Conservation (phyloP, 1,284 basidiomycete genomes). For the Trichosporon sp. region DNA sequence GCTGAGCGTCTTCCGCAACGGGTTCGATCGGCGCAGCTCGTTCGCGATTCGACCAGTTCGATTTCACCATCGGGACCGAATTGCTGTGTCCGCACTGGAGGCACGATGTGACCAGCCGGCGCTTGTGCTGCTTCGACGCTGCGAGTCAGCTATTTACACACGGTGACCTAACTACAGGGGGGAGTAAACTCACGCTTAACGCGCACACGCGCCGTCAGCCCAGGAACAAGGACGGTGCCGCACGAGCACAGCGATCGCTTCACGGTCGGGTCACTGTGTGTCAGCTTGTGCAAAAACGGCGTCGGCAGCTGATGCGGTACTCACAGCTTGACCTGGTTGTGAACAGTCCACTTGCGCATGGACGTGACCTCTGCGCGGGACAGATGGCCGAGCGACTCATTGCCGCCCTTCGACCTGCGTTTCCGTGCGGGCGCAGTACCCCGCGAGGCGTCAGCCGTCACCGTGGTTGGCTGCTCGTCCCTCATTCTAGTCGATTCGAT, state of each 20-base stretch:
- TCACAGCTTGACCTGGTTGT: constrained; percentile 52
- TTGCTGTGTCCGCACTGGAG: neutral
- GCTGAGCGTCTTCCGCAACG: constrained; percentile 6
- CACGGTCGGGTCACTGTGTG: constrained; percentile 45
- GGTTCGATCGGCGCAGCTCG: neutral
- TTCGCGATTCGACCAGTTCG: neutral
- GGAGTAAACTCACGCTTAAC: constrained; percentile 40
- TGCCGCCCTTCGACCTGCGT: neutral
- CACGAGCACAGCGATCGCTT: constrained; percentile 49
- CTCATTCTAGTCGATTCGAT: too few species aligned
- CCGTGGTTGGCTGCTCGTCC: neutral
- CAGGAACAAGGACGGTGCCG: constrained; percentile 48
- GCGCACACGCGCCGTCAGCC: constrained; percentile 44
- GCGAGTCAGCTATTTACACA: neutral
- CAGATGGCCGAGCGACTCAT: constrained; percentile 29
- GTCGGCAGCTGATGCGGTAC: constrained; percentile 18
- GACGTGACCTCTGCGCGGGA: constrained; percentile 41
- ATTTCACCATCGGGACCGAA: constrained; percentile 6
- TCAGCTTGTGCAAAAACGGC: constrained; percentile 17
- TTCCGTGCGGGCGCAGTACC: neutral
- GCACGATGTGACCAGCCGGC: constrained; percentile 2
- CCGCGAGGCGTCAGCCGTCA: neutral
- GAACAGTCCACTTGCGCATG: constrained; percentile 43
- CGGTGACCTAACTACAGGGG: neutral
- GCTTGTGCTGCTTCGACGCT: constrained; percentile 15